Percentiles rank a stretch among this genome's conserved stretches.
Evolutionary conservation across 2,329 filamentous ascomycete species (phyloP).

Genomic region (Colletotrichum gigasporum): DNA sequence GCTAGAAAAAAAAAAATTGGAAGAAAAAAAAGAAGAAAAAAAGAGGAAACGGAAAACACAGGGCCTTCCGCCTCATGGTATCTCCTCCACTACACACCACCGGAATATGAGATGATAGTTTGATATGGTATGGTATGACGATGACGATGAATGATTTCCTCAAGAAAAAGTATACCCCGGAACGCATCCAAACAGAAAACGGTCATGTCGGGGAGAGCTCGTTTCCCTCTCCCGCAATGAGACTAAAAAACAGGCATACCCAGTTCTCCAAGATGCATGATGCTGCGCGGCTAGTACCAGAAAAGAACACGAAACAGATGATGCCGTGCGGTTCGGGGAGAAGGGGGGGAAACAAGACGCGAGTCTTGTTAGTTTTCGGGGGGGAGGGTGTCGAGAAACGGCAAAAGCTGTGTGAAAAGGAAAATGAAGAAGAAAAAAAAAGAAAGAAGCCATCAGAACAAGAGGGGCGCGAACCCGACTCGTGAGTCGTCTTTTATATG

Average conservation of each 20-base stretch:
- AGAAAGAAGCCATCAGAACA: not conserved
- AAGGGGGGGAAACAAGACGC: not conserved
- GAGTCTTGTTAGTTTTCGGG: not conserved
- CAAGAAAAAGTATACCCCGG: not conserved
- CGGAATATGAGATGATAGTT: not conserved
- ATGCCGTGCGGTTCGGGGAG: not conserved
- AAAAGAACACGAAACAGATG: not conserved
- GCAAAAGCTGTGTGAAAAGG: not conserved
- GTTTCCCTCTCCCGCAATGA: too few relatives aligned
- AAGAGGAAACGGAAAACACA: not conserved
- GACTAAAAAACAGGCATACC: not conserved
- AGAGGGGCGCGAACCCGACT: conserved; percentile 16
- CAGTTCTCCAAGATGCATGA: conserved; percentile 23
- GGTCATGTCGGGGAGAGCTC: too few relatives aligned
- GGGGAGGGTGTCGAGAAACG: too few relatives aligned
- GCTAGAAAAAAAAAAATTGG: too few relatives aligned
- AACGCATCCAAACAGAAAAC: not conserved
- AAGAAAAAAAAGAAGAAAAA: not conserved
- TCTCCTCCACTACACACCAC: conserved; percentile 27
- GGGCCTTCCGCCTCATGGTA: conserved; percentile 17
- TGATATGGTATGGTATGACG: not conserved
- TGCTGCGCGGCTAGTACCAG: not conserved
- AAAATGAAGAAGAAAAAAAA: not conserved
- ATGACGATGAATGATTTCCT: not conserved
- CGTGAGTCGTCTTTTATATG: conserved; percentile 10